Evolutionary conservation across 164 flowering plant genomes (phyloP), one percentile per base, ranked within the genome.

Genomic region (Houttuynia cordata): DNA sequence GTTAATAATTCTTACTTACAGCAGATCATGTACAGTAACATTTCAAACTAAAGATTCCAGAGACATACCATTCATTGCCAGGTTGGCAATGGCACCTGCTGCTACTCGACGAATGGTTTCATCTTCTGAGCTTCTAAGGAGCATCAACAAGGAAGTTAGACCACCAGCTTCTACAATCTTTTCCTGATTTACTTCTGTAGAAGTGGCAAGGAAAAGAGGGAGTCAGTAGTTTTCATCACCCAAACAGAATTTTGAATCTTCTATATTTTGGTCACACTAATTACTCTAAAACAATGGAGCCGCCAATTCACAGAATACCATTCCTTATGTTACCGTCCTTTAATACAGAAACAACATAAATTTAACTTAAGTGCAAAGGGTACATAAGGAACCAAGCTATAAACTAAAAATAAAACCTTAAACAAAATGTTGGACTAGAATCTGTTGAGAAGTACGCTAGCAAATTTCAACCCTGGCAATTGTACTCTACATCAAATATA

Each of bases 131-230:
- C 77, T 80, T 76, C 78, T 76, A 63, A 93, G 92, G 65, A 93
- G 92, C 74, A 67, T 80, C 71, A 93, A 68, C 81, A 93, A 77
- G 63, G 96, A 90, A 58, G 87, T 68, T 40, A 93, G 92, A 54
- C 97, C 99, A 62, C 97, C 99, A 61, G 94, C 97, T 74, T 88
- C 85, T 20, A 93, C 97, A 73, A 93, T 93, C 75, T 79, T 88
- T 64, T 83, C 78, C 69, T 90, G 99, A 78, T 90, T 90, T 62
- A 85, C 64, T 79, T 87, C 97, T 88, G 89, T 68, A 77, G 12
- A 71, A 65, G 37, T 30, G 56, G 62, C 18, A n/a, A 0, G 37
- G 12, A 12, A 12, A 17, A 45, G 17, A 17, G 12, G 12, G 12
- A 12, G 17, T 45, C 49, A 45, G 3, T 45, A 45, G 37, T 30